A percentile compares a stretch with the other conserved stretches of the same genome.
These are phyloP conservation scores for Corymbia citriodora DNA, from an alignment of 441 rosid species.

Conservation along the genomic window DNA sequence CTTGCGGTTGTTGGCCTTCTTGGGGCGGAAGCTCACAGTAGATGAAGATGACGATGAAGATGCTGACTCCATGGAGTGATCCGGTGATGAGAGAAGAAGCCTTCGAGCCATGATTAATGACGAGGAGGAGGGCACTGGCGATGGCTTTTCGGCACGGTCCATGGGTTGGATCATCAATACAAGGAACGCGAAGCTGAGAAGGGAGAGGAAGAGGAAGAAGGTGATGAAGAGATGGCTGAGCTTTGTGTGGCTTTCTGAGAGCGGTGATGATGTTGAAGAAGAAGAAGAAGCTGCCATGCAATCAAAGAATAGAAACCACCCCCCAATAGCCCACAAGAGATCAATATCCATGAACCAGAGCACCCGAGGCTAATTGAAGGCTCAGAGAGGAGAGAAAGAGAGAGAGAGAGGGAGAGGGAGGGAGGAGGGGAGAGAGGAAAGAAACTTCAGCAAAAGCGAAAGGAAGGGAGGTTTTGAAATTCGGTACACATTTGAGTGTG, in stretches of 20 bases:
- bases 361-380: slow-evolving; percentile 33
- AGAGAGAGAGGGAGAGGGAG: neutral
- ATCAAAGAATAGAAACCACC: slow-evolving; percentile 55
- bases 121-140: slow-evolving; percentile 7
- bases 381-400: slow-evolving; percentile 1
- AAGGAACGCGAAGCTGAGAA: slow-evolving; percentile 37
- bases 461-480: slow-evolving; percentile 39
- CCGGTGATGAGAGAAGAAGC: slow-evolving; percentile 36
- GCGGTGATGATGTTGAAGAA: neutral
- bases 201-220: slow-evolving; percentile 24
- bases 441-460: slow-evolving; percentile 33
- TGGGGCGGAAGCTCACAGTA: slow-evolving; percentile 14
- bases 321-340: slow-evolving; percentile 83
- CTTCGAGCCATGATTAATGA: slow-evolving; percentile 30
- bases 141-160: slow-evolving; percentile 8
- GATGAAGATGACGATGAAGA: neutral
- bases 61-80: slow-evolving; percentile 30
- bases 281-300: slow-evolving; percentile 67
- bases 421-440: neutral
- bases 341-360: slow-evolving; percentile 95
- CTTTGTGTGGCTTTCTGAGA: slow-evolving; percentile 24
- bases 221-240: slow-evolving; percentile 11
- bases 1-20: slow-evolving; percentile 15
- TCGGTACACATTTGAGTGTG: slow-evolving; percentile 31
- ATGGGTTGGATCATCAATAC: slow-evolving; percentile 18